Percentiles rank a stretch among this genome's conserved stretches.
Evolutionary conservation across 768 basidiomycete species (phyloP).

Genomic region (Heimioporus sp.): DNA sequence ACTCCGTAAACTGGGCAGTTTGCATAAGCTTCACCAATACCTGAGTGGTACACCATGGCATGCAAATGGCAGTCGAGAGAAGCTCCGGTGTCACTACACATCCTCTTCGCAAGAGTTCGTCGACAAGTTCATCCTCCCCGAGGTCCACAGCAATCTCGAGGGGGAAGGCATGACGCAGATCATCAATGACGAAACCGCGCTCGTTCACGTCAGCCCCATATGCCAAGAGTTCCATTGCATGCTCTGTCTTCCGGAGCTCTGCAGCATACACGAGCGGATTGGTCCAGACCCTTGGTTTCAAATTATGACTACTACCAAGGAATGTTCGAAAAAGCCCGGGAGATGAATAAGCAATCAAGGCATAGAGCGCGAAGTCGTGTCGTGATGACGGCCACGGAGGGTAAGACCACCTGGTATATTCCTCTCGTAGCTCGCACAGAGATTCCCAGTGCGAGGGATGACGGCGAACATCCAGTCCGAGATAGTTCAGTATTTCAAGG

Average conservation of each 20-base stretch:
- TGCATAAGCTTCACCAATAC: background rate
- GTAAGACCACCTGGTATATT: background rate
- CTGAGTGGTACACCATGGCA: constrained; percentile 2
- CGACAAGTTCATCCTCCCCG: background rate
- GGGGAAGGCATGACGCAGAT: background rate
- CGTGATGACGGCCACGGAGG: constrained; percentile 1
- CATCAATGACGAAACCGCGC: background rate
- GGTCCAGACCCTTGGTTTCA: constrained; percentile 2
- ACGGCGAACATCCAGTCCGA: background rate
- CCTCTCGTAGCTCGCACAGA: background rate
- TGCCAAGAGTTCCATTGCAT: background rate
- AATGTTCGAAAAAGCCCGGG: background rate
- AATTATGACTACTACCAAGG: background rate
- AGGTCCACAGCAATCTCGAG: constrained; percentile 1
- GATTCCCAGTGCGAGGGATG: constrained; percentile 3
- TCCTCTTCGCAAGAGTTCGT: background rate
- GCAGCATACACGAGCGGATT: constrained; percentile 11
- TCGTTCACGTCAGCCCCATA: background rate
- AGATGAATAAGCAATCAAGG: constrained; percentile 1
- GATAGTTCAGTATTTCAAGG: background rate
- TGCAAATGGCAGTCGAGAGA: background rate
- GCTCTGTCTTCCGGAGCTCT: background rate
- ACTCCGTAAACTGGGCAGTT: background rate
- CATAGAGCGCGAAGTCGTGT: background rate
- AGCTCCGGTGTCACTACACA: background rate